phyloP scores from a whole-genome alignment of 176 grass and related monocot genomes.

The Zoysia pacifica region DNA sequence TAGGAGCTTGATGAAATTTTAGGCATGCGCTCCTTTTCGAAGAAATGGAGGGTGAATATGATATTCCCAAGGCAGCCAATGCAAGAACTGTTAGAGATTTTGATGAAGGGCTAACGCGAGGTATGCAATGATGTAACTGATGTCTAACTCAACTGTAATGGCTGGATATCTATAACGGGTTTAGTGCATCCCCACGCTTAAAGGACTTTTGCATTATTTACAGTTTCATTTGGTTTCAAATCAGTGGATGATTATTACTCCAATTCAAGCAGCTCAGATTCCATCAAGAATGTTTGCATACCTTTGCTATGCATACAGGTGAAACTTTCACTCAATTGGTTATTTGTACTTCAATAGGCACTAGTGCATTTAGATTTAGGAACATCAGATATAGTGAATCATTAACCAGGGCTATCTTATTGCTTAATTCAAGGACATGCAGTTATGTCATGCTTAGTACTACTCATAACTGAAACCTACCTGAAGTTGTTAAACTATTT shows the following conservation, averaged over 20 bases:
- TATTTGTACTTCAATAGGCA: constrained; percentile 11
- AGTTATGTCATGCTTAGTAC: not conserved
- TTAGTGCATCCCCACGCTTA: constrained; percentile 17
- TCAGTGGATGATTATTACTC: constrained; percentile 98
- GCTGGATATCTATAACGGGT: not conserved
- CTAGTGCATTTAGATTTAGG: constrained; percentile 27
- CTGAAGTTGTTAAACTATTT: not conserved
- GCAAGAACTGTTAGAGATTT: constrained; percentile 90
- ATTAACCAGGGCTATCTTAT: not conserved
- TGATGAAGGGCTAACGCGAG: constrained; percentile 91
- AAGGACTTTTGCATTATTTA: constrained; percentile 25
- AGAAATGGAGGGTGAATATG: constrained; percentile 78
- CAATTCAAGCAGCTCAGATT: constrained; percentile 90
- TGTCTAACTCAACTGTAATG: constrained; percentile 10
- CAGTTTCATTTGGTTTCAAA: constrained; percentile 99
- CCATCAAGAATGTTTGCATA: constrained; percentile 78
- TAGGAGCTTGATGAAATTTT: constrained; percentile 46
- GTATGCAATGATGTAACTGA: constrained; percentile 39
- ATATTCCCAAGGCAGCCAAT: constrained; percentile 75
- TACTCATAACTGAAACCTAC: not conserved
- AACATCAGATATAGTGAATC: not conserved
- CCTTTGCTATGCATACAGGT: constrained; percentile 99
- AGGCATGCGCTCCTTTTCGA: constrained; percentile 90
- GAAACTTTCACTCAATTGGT: constrained; percentile 20
- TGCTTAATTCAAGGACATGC: constrained; percentile 2